Evolutionary conservation across 2,329 filamentous ascomycete species (phyloP), one percentile per base, ranked within the genome.

Genomic region (Trichoderma sp.): DNA sequence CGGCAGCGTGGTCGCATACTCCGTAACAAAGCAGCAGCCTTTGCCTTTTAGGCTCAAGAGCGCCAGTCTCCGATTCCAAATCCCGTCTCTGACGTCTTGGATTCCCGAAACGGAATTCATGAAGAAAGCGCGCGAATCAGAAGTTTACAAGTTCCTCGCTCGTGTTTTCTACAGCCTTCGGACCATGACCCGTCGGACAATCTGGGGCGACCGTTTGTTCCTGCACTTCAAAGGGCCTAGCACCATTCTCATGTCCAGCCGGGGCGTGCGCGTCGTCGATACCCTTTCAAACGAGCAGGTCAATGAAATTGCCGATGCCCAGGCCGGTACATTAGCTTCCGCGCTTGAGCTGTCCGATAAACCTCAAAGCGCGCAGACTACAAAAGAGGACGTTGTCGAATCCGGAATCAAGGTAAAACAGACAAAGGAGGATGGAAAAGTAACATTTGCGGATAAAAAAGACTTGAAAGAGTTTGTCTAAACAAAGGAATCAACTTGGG

Each of bases 141-240:
- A 86, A 16, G 87, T 88, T 4, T 98, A 94, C 89, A 91, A 90
- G 76, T 83, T 86, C 10, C 72, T 93, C 1, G 86, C 89, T 52
- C 85, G 85, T n/a, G 76, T 88, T 34, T 79, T 91, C 8, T 92
- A 91, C 79, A 87, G 82, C 46, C 73, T 96, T 24, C 88, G 93
- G 70, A 97, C 94, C 0, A 90, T 90, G 81, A 84, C 90, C 52
- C 87, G 94, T 70, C 87, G 92, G 75, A 92, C 92, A 1, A 91
- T 99, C 68, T 98, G 94, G 93, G 96, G 96, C 26, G 96, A 99
- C 77, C 83, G 95, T 80, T 84, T 98, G 30, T 98, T 98, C 80
- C 83, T 99, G 37, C 91, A 92, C 76, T 97, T 99, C 77, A 87
- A 90, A 68, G 96, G 96, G 0, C 96, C 96, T 2, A 88, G 87